Percentiles rank a stretch among this genome's conserved stretches.
phyloP scores from a whole-genome alignment of 2,329 filamentous ascomycete species.

The Alternaria triticimaculans region DNA sequence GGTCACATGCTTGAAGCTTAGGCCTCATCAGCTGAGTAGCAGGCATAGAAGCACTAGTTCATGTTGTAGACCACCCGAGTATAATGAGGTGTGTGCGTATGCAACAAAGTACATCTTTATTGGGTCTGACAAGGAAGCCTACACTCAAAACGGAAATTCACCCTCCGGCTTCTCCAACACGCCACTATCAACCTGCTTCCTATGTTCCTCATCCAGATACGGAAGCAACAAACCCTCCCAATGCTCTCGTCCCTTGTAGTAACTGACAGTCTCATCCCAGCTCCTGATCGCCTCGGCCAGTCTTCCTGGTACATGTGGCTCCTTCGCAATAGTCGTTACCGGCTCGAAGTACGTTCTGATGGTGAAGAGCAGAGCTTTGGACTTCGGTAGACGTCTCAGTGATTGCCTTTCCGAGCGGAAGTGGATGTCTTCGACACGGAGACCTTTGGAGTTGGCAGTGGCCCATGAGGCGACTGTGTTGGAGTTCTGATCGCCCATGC shows the following conservation, averaged over 20 bases:
- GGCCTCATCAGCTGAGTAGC: neutral
- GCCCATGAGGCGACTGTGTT: neutral
- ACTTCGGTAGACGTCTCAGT: neutral
- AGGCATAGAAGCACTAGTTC: neutral
- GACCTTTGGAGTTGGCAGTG: neutral
- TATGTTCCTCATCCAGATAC: slow-evolving; percentile 2
- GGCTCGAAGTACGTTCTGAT: slow-evolving; percentile 4
- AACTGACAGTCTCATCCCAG: neutral
- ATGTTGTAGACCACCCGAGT: neutral
- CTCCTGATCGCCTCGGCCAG: neutral
- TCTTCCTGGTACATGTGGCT: slow-evolving; percentile 2
- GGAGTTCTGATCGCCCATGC: slow-evolving; percentile 2
- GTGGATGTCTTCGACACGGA: slow-evolving; percentile 1
- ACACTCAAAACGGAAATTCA: neutral
- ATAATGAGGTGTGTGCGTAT: neutral
- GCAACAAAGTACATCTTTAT: neutral
- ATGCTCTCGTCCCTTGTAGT: slow-evolving; percentile 1
- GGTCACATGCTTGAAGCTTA: too few species aligned
- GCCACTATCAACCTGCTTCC: neutral
- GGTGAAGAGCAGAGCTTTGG: neutral
- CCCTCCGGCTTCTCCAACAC: neutral
- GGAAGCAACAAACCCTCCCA: neutral
- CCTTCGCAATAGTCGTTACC: neutral
- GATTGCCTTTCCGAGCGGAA: neutral
- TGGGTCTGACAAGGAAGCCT: neutral